Percentiles rank a stretch among this genome's conserved stretches.
Conservation (phyloP, 2,329 filamentous ascomycete species). For the Cytospora paraplurivora region DNA sequence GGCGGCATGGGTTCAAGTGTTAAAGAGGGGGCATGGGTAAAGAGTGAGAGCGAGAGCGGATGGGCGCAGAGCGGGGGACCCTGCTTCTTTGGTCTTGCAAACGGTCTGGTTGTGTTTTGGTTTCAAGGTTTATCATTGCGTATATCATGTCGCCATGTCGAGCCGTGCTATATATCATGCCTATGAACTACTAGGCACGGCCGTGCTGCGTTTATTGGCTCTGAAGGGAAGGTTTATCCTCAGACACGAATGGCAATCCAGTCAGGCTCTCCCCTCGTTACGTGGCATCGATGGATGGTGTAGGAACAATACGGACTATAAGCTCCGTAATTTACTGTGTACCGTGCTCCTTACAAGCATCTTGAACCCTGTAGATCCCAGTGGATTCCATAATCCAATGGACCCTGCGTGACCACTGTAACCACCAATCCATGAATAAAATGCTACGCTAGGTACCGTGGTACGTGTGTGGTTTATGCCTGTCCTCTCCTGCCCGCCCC, state of each 20-base stretch:
- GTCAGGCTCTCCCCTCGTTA: neutral
- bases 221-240: neutral
- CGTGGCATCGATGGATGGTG: neutral
- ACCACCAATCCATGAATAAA: no score
- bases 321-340: neutral
- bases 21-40: neutral
- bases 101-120: neutral
- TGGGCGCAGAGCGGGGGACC: neutral
- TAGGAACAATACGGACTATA: neutral
- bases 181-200: neutral
- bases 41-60: neutral
- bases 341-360: neutral
- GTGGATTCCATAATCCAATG: no score
- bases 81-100: neutral
- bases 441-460: no score
- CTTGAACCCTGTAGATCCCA: no score
- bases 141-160: neutral
- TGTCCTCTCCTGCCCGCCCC: no score
- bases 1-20: neutral
- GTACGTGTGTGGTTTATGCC: no score
- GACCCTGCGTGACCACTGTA: no score
- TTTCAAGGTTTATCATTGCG: neutral
- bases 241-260: neutral
- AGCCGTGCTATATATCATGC: neutral
- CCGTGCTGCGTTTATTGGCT: neutral